Evolutionary conservation across 2,329 filamentous ascomycete genomes (phyloP).

Genomic region (Colletotrichum chlorophyti): DNA sequence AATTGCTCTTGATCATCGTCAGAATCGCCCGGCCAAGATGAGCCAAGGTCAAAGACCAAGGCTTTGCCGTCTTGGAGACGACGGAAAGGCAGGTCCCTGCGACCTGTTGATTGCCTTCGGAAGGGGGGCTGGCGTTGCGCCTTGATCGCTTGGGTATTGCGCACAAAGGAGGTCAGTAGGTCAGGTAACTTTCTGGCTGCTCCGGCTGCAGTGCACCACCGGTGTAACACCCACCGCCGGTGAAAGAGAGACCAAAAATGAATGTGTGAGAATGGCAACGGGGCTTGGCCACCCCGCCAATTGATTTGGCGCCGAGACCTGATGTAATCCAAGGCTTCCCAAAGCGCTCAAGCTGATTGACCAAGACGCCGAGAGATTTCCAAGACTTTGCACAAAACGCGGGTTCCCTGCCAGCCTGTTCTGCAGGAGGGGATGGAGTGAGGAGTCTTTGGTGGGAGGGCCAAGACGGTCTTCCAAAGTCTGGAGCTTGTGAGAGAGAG

Average conservation of each 20-base stretch:
- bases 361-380: conserved; percentile 24
- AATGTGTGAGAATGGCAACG: conserved; percentile 5
- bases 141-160: conserved; percentile 9
- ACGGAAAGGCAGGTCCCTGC: too few species aligned
- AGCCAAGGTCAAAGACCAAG: conserved; percentile 14
- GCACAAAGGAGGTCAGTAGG: background rate
- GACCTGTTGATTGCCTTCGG: background rate
- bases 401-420: conserved; percentile 2
- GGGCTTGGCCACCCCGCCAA: conserved; percentile 13
- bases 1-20: conserved; percentile 4
- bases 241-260: conserved; percentile 10
- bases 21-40: conserved; percentile 17
- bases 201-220: background rate
- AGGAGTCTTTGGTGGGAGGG: background rate
- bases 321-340: conserved; percentile 26
- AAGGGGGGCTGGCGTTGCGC: conserved; percentile 4
- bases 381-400: conserved; percentile 3
- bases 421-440: background rate
- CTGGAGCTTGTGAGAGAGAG: conserved; percentile 17
- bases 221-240: background rate
- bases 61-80: conserved; percentile 9
- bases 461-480: conserved; percentile 11
- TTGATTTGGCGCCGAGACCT: conserved; percentile 17
- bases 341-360: conserved; percentile 14
- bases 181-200: background rate